Evolutionary conservation across 140 eudicot genomes (phyloP).

Genomic region (Ambrosia hybrid): DNA sequence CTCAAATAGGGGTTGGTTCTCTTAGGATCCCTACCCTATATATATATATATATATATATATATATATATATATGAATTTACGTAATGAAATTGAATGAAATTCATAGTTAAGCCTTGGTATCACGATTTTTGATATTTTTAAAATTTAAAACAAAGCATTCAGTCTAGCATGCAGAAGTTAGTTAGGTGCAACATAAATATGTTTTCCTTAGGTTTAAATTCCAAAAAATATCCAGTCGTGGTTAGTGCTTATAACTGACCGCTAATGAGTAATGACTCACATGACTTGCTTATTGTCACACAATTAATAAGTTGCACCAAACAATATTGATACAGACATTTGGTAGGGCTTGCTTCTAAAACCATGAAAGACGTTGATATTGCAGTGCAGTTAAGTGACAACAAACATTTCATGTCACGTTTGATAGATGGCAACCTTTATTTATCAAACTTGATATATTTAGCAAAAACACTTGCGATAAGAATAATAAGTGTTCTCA

Average conservation of each 20-base stretch:
- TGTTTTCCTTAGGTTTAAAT: background rate
- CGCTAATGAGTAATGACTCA: too few species aligned
- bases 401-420: background rate
- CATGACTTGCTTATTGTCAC: background rate
- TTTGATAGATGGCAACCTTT: background rate
- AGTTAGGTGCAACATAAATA: too few species aligned
- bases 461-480: background rate
- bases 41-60: too few species aligned
- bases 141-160: too few species aligned
- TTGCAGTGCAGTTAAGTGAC: background rate
- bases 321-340: background rate
- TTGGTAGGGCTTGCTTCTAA: background rate
- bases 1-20: too few species aligned
- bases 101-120: too few species aligned
- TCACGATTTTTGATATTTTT: too few species aligned
- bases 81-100: too few species aligned
- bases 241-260: background rate
- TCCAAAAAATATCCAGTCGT: background rate
- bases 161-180: too few species aligned
- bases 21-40: too few species aligned
- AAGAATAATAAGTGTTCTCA: background rate
- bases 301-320: background rate
- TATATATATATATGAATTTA: too few species aligned
- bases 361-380: background rate
- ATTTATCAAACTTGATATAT: background rate